A percentile compares a stretch with the other conserved stretches of the same genome.
These are phyloP conservation scores for Triticum aestivum DNA, from an alignment of 176 grass and related monocot genomes.

Conservation along the genomic window IWGSC_CS_RefSeq_v2.1 NC_057795.1:553761105-553761604, in stretches of 20 bases:
- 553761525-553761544: not conserved
- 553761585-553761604: not conserved
- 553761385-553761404: too few relatives aligned
- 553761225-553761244: conserved; percentile 86
- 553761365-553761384: too few relatives aligned
- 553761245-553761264: conserved; percentile 69
- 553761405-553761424: too few relatives aligned
- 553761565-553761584: not conserved
- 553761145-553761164: conserved; percentile 74
- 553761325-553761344: too few relatives aligned
- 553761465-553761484: too few relatives aligned
- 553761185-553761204: conserved; percentile 65
- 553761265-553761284: not conserved
- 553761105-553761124: conserved; percentile 71
- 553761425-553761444: too few relatives aligned
- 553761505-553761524: not conserved
- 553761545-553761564: not conserved
- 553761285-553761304: too few relatives aligned
- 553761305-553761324: too few relatives aligned
- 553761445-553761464: too few relatives aligned
- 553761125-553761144: conserved; percentile 58
- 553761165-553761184: conserved; percentile 87
- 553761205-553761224: conserved; percentile 70
- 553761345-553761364: too few relatives aligned
- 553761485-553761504: too few relatives aligned